Evolutionary conservation across 495 filamentous ascomycete genomes (phyloP).

Genomic region (Penicillium paxilli): DNA sequence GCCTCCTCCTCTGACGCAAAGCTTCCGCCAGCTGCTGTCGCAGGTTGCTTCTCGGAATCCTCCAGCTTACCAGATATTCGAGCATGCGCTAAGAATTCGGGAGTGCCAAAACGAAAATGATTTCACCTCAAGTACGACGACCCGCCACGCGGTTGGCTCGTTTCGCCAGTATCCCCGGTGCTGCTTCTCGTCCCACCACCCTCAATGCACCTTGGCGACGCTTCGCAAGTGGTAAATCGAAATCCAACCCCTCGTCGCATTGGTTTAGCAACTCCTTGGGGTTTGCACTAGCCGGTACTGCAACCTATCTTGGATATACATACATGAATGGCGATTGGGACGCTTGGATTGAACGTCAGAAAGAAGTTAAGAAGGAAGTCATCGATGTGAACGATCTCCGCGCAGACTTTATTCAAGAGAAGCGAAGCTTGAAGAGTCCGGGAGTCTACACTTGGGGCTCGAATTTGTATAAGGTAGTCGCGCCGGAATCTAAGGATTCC

Average conservation of each 20-base stretch:
- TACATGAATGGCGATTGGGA: constrained; percentile 27
- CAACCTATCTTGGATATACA: constrained; percentile 37
- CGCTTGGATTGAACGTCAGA: constrained; percentile 17
- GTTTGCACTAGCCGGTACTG: constrained; percentile 35
- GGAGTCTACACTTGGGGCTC: constrained; percentile 93
- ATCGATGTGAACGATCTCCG: constrained; percentile 57
- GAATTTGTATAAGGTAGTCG: constrained; percentile 81
- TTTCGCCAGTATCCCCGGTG: constrained; percentile 19
- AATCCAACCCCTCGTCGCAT: constrained; percentile 15
- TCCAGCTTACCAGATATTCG: constrained; percentile 1
- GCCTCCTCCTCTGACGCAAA: constrained; percentile 35
- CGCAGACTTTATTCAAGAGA: constrained; percentile 79
- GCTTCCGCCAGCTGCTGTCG: constrained; percentile 18
- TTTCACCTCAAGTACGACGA: constrained; percentile 29
- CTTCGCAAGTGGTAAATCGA: constrained; percentile 32
- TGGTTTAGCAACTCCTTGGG: constrained; percentile 40
- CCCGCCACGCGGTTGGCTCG: constrained; percentile 20
- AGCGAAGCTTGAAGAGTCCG: constrained; percentile 83
- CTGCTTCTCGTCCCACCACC: constrained; percentile 15
- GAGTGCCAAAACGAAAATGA: constrained; percentile 22
- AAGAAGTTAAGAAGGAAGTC: constrained; percentile 19
- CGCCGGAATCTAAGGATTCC: constrained; percentile 75
- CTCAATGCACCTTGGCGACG: constrained; percentile 28
- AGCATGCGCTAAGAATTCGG: background rate
- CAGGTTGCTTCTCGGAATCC: background rate